Percentiles rank a stretch among this genome's conserved stretches.
These are phyloP conservation scores for Nepenthes alata DNA, from an alignment of 179 eudicot genomes.

Conservation along the genomic window DNA sequence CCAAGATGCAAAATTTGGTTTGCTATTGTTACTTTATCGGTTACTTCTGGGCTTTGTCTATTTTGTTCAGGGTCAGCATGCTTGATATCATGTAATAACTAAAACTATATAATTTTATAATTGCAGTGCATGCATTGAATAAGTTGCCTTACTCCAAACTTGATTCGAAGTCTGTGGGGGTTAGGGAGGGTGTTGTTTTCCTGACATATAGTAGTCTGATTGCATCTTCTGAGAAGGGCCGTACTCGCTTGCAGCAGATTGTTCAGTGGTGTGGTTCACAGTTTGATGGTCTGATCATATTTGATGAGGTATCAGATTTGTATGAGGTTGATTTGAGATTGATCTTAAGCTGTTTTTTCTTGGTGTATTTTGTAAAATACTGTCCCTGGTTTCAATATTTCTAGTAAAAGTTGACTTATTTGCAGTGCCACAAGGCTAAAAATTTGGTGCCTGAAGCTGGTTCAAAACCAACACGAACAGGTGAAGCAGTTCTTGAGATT, in stretches of 20 bases:
- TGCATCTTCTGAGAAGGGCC: conserved; percentile 97
- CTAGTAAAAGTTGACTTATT: conserved; percentile 3
- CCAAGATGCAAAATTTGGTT: too few relatives aligned
- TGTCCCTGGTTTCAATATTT: background rate
- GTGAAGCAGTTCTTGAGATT: conserved; percentile 97
- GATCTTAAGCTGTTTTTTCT: background rate
- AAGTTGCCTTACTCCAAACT: conserved; percentile 95
- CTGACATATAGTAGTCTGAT: conserved; percentile 95
- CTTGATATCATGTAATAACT: background rate
- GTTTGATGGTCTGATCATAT: conserved; percentile 82
- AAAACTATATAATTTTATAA: conserved; percentile 2
- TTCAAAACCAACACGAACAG: conserved; percentile 88
- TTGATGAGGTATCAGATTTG: conserved; percentile 67
- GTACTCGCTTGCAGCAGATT: conserved; percentile 89
- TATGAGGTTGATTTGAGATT: background rate
- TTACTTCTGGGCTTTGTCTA: background rate
- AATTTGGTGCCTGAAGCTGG: conserved; percentile 99
- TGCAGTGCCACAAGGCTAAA: conserved; percentile 97
- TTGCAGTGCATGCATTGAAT: conserved; percentile 93
- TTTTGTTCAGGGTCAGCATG: background rate
- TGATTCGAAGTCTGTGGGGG: conserved; percentile 85
- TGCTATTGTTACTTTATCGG: background rate
- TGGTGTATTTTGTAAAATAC: background rate
- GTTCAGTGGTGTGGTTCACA: conserved; percentile 88
- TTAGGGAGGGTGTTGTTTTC: conserved; percentile 90